Evolutionary conservation across 305 asterid species (phyloP), one percentile per base, ranked within the genome.

Genomic region (Striga hermonthica): DNA sequence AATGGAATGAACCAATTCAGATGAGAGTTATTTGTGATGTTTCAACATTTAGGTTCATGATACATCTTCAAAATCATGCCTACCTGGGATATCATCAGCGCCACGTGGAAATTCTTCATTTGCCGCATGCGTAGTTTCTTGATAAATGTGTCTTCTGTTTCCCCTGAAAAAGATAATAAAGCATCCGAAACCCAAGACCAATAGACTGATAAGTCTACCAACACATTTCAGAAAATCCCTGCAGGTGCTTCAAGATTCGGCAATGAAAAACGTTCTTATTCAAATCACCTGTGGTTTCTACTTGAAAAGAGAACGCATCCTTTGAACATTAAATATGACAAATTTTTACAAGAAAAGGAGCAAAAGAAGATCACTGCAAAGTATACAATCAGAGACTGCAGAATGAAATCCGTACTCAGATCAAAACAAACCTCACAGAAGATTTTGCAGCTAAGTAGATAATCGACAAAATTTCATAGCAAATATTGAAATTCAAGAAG

Each of bases 101-200:
- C 97, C 68, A 93, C 84, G 60, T 93, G 96, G 75, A 86, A 84
- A 79, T 93, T 93, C 75, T 93, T 93, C 94, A 90, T 88, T 82
- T 93, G 98, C 70, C 89, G 81, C 57, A 78, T 73, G 48, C 98
- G 97, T 34, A 90, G 77, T 13, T 83, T 86, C 53, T 73, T 80
- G 45, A 90, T 70, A 69, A 81, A 71, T 7, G 72, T 39, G 72
- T 90, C 97, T 53, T 72, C 64, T 60, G 96, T 93, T 84, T 90
- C 95, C 68, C 98, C 98, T 92, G 85, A 69, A 77, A 53, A 13
- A 62, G 9, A 14, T 12, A 39, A 35, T 4, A 57, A 58, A 36
- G 16, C 12, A 34, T 9, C 16, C 22, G 10, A 14, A 52, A 65
- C 28, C 12, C 14, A 37, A 60, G n/a, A 61, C 35, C 11, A 62